These are phyloP conservation scores for Trametes cinnabarina DNA, from an alignment of 768 basidiomycete species.

Conservation along the genomic window DNA sequence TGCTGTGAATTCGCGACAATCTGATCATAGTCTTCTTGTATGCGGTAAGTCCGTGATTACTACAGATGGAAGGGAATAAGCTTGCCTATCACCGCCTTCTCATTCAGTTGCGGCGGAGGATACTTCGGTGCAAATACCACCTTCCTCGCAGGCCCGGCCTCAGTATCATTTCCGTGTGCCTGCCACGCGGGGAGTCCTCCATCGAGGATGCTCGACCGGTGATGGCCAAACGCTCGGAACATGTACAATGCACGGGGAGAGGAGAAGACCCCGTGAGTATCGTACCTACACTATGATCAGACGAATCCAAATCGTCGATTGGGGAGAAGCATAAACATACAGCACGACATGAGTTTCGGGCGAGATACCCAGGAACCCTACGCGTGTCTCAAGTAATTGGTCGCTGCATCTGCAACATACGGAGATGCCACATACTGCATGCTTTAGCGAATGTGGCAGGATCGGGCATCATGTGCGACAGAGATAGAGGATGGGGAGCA, in stretches of 20 bases:
- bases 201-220: slow-evolving; percentile 81
- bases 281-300: slow-evolving; percentile 62
- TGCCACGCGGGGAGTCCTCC: slow-evolving; percentile 90
- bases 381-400: no score
- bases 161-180: slow-evolving; percentile 58
- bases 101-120: slow-evolving; percentile 50
- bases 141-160: slow-evolving; percentile 33
- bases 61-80: not conserved
- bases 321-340: slow-evolving; percentile 39
- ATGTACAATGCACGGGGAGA: slow-evolving; percentile 92
- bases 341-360: slow-evolving; percentile 79
- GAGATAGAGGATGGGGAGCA: slow-evolving; percentile 67
- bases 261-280: slow-evolving; percentile 87
- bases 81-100: slow-evolving; percentile 54
- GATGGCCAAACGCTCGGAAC: slow-evolving; percentile 90
- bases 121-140: slow-evolving; percentile 38
- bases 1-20: slow-evolving; percentile 68
- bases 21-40: slow-evolving; percentile 86
- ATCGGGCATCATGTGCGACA: slow-evolving; percentile 94
- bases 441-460: slow-evolving; percentile 68
- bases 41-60: not conserved
- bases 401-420: no score
- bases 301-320: not conserved
- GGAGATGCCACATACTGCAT: slow-evolving; percentile 57
- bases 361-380: slow-evolving; percentile 71